A percentile compares a stretch with the other conserved stretches of the same genome.
These are phyloP conservation scores for Phenoliferia sp. DNA, from an alignment of 1,284 basidiomycete genomes.

Conservation along the genomic window DNA sequence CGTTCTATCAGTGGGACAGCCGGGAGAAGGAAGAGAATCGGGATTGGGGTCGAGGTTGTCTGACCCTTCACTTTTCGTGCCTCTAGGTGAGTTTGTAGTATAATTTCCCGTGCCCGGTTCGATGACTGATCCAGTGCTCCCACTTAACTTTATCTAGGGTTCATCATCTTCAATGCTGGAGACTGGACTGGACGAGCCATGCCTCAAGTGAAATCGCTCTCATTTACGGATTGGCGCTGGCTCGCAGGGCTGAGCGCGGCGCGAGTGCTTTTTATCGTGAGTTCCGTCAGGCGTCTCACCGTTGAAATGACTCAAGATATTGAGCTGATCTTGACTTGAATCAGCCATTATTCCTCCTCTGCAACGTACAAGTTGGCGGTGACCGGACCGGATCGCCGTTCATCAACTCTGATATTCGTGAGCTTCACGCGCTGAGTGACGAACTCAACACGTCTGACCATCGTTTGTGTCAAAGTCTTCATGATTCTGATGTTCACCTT, in stretches of 20 bases:
- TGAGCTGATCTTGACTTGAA: too few species aligned
- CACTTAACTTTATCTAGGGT: too few species aligned
- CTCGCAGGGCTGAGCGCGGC: conserved; percentile 21
- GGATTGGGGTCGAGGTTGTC: conserved; percentile 3
- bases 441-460: background rate
- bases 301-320: background rate
- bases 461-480: conserved; percentile 18
- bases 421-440: background rate
- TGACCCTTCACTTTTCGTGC: conserved; percentile 28
- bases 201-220: conserved; percentile 29
- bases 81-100: conserved; percentile 18
- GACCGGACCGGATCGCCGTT: conserved; percentile 9
- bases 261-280: conserved; percentile 34
- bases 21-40: conserved; percentile 5
- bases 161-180: conserved; percentile 36
- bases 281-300: background rate
- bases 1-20: conserved; percentile 19
- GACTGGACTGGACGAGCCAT: conserved; percentile 38
- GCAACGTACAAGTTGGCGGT: conserved; percentile 32
- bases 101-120: too few species aligned
- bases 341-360: conserved; percentile 37
- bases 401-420: conserved; percentile 35
- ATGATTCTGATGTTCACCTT: conserved; percentile 35
- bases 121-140: too few species aligned
- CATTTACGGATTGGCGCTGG: conserved; percentile 22